Evolutionary conservation across 306 rosid species (phyloP).

Genomic region (Canavalia gladiata): DNA sequence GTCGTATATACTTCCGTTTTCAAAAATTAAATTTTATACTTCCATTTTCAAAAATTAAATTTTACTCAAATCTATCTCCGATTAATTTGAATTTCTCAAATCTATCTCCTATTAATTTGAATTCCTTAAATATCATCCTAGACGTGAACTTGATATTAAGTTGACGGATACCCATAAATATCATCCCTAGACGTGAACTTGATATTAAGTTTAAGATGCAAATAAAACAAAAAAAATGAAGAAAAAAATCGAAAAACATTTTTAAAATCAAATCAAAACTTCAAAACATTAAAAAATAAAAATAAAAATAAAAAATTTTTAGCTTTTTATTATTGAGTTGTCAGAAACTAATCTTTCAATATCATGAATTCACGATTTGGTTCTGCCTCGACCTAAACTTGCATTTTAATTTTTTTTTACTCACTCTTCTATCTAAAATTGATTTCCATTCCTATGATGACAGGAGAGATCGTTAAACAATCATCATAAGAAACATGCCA

Average conservation of each 20-base stretch:
- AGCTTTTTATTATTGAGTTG: neutral
- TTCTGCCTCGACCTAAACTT: neutral
- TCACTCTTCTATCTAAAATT: neutral
- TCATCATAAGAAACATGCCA: too few relatives aligned
- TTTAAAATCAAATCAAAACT: neutral
- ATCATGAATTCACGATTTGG: neutral
- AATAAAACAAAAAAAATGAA: neutral
- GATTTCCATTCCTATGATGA: neutral
- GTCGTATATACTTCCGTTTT: too few relatives aligned
- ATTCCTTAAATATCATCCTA: too few relatives aligned
- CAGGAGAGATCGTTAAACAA: neutral
- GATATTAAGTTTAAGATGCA: neutral
- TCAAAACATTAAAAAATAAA: neutral
- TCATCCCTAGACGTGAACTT: too few relatives aligned
- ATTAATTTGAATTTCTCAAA: too few relatives aligned
- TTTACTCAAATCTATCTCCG: too few relatives aligned
- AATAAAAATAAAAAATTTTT: neutral
- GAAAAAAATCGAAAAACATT: too few relatives aligned
- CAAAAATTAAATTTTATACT: too few relatives aligned
- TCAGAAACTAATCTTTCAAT: neutral
- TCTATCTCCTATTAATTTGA: too few relatives aligned
- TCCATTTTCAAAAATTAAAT: too few relatives aligned
- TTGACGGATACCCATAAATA: too few relatives aligned
- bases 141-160: too few relatives aligned
- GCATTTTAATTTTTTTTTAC: neutral